A percentile compares a stretch with the other conserved stretches of the same genome.
Conservation (phyloP, 352 stramenopile genomes). For the Pythium sp. region DNA sequence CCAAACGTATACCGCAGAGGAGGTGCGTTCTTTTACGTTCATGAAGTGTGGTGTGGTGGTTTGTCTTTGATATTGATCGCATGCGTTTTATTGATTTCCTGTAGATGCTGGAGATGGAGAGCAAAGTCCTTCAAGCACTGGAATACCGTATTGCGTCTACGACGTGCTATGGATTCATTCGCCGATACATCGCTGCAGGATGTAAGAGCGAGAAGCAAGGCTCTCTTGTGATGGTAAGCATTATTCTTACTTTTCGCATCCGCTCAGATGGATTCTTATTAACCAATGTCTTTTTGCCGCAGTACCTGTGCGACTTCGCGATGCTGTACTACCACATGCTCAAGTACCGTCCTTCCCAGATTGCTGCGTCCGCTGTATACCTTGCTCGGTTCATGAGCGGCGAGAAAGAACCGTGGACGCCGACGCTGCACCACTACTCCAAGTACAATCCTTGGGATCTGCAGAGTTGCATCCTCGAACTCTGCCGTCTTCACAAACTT, state of each 20-base stretch:
- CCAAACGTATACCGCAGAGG: conserved; percentile 90
- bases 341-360: conserved; percentile 60
- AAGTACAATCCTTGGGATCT: conserved; percentile 74
- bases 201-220: conserved; percentile 54
- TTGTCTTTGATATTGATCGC: conserved; percentile 15
- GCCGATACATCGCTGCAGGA: conserved; percentile 57
- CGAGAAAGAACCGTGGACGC: conserved; percentile 64
- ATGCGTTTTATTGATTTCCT: background rate
- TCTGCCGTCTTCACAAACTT: conserved; percentile 56
- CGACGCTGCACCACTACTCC: conserved; percentile 78
- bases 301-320: conserved; percentile 78
- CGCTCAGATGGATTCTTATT: background rate
- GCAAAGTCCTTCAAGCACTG: conserved; percentile 66
- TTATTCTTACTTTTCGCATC: background rate
- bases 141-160: conserved; percentile 78
- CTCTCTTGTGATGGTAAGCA: conserved; percentile 54
- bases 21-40: conserved; percentile 38
- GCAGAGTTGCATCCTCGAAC: conserved; percentile 58
- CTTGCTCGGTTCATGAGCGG: conserved; percentile 65
- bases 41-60: background rate
- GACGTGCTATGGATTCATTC: conserved; percentile 71
- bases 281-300: conserved; percentile 3
- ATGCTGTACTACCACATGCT: conserved; percentile 74
- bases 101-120: conserved; percentile 84
- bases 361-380: conserved; percentile 76